Base-by-base conservation (phyloP, 805 yeast genomes). In the Cyberlindnera mycetangii region DNA sequence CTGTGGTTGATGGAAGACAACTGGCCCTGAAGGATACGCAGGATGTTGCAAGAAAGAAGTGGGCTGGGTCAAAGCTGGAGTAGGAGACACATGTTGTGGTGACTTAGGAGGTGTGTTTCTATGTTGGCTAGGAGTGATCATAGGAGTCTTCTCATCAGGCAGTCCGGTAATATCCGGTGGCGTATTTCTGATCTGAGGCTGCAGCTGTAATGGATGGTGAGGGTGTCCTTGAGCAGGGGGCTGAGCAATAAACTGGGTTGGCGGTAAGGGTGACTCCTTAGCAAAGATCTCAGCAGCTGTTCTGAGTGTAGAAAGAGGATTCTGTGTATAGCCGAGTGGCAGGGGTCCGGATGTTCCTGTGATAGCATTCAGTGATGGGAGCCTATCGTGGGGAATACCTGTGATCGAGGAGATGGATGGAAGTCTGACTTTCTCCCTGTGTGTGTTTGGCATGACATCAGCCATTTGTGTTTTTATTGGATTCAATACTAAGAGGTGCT, bases 251-350 rank as follows among this genome's bases (percentile, higher is more conserved):
- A n/a, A n/a, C 7, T 7, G 18, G 15, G 11, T 32, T 12, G 22
- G 19, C 3, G 36, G 32, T 10, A 34, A 15, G 6, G 41, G 46
- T 14, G 2, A n/a, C 34, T 37, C 42, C 3, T 19, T 25, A 12
- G 42, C n/a, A 32, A 45, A 41, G 32, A 45, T 37, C 16, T 41
- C 42, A 16, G 49, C 49, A 18, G 49, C 49, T 14, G 39, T 42
- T 30, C 32, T 39, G 8, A 44, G 38, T 2, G 41, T 39, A 18
- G 17, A 30, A 9, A 32, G 41, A 4, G 48, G 41, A n/a, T 44
- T 34, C 14, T 16, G 22, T 6, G 39, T 7, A 11, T 22, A 24
- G 20, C 17, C 32, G 10, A 14, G 7, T 20, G 32, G 17, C 17
- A 14, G 18, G 4, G 30, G 38, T 15, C 31, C n/a, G 24, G 38